Evolutionary conservation across 768 basidiomycete species (phyloP), one percentile per base, ranked within the genome.

Genomic region (Hygrocybe punicea): DNA sequence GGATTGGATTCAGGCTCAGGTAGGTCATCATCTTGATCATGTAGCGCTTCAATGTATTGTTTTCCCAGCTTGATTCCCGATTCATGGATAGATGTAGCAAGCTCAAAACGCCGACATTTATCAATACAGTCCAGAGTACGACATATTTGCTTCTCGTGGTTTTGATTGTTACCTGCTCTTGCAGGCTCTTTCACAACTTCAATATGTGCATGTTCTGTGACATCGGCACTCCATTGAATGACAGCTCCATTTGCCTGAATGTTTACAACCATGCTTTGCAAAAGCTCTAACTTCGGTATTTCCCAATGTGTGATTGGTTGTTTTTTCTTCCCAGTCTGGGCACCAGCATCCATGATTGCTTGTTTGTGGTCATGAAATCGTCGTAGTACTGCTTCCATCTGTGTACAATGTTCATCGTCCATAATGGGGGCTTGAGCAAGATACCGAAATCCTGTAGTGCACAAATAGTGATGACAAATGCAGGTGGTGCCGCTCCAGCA

Each of bases 251-350:
- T 57, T 0, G 19, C n/a, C 5, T 39, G 13, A 17, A 65, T 67
- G n/a, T 56, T 59, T 0, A n/a, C 2, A 1, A 25, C 3, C 16
- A 71, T 57, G 34, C 60, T 65, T 13, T 69, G 67, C 21, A 72
- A 51, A 17, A 66, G 39, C 55, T 70, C 70, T 17, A 72, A 59
- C 53, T 75, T 75, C 0, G 65, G 71, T 36, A 75, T 72, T 17
- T 65, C 29, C 59, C 65, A 74, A 51, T 71, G 39, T n/a, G 66
- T n/a, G 25, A 67, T 57, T 17, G 59, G 29, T 19, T 7, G 49
- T 6, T 62, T 59, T 8, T 21, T 21, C 25, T 58, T 49, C 7
- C 66, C 64, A 13, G 19, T n/a, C 21, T 55, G 45, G 16, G 62
- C 56, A 23, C 65, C 63, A 11, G 39, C 36, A 0, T 61, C 50